Base-by-base conservation (phyloP, 306 rosid species). In the Fragaria ananassa region DNA sequence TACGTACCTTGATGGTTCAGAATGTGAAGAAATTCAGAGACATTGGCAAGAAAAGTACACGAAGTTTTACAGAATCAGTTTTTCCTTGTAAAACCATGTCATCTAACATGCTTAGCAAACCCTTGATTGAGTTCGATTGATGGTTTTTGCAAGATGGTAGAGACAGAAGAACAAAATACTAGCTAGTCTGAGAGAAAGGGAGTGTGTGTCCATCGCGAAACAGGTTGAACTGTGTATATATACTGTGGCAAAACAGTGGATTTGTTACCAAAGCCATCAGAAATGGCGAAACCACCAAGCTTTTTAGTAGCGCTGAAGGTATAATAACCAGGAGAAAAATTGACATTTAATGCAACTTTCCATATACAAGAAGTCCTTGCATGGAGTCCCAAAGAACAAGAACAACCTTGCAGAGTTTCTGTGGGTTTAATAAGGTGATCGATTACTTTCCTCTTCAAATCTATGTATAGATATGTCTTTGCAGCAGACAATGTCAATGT, bases 1-100 rank as follows among this genome's bases (percentile, higher is more conserved):
- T 29, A 74, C 71, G 56, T 29, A 74, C 78, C 78, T 74, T 74
- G 60, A 45, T 74, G 78, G 14, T 62, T 62, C 60, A 74, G 34
- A 19, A 74, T 31, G 25, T 62, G 66, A 46, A 74, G 71, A 39
- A 74, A 62, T 10, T 41, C 78, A 5, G 78, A 62, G 6, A 74
- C 17, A 29, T 49, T 25, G 21, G 71, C 67, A 62, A 74, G 78
- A 61, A 61, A 34, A 74, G 57, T 18, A 74, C 35, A 61, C 70
- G 78, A 61, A 74, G 78, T 25, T 45, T 60, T 27, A 29, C 34
- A 13, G 53, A 42, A 60, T 71, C 46, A 53, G 75, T 19, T n/a
- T 53, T 18, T 10, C 49, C 75, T 6, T 35, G 46, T 15, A 34
- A 7, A 29, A 62, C 68, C 21, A 31, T 62, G 42, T 63, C 44